Conservation (phyloP, 345 rosid genomes). For the Clausena lansium region DNA sequence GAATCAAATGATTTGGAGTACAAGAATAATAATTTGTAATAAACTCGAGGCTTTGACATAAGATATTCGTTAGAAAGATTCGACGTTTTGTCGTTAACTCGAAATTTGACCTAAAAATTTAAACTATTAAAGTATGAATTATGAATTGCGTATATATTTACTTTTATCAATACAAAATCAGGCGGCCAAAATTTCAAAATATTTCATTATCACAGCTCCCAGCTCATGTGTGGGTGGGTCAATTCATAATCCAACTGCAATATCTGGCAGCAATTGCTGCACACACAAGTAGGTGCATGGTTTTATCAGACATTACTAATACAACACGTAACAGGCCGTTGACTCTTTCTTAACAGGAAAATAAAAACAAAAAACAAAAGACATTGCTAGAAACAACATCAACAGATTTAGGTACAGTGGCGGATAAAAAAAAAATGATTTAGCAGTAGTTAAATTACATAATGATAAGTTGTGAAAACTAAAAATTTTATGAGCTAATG, state of each 20-base stretch:
- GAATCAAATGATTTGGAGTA: too few species aligned
- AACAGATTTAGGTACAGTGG: accelerated
- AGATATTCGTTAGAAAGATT: too few species aligned
- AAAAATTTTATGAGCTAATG: too few species aligned
- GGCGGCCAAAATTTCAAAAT: neutral
- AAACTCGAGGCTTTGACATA: neutral
- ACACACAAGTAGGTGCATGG: neutral
- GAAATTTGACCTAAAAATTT: too few species aligned
- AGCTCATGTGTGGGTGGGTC: neutral
- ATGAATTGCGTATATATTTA: too few species aligned
- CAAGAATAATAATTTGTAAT: neutral
- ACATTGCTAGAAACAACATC: neutral
- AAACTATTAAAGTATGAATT: too few species aligned
- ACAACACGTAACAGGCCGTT: neutral
- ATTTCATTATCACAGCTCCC: neutral
- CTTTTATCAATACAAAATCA: too few species aligned
- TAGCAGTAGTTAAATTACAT: too few species aligned
- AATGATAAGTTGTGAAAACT: too few species aligned
- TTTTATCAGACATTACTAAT: neutral
- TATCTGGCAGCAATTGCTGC: neutral
- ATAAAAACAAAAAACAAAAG: neutral
- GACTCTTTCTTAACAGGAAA: neutral
- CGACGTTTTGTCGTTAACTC: too few species aligned
- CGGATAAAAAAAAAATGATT: accelerated
- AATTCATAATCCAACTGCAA: neutral